phyloP scores from a whole-genome alignment of 768 basidiomycete genomes.

The Zangia roseola region DNA sequence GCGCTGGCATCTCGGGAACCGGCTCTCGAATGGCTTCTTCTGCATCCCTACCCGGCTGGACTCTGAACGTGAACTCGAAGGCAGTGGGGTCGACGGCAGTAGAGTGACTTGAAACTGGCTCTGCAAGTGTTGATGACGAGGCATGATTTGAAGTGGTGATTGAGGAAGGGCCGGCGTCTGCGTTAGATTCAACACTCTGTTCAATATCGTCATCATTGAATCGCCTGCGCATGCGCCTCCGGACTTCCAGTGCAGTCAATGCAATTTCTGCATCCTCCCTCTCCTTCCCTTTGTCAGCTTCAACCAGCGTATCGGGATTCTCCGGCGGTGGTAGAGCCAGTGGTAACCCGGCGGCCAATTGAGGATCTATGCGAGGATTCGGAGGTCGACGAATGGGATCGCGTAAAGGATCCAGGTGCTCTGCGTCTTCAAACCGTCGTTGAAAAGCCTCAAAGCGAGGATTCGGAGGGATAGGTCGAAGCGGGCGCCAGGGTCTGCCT shows the following conservation, averaged over 20 bases:
- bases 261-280: slow-evolving; percentile 10
- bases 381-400: slow-evolving; percentile 19
- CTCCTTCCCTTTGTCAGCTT: slow-evolving; percentile 27
- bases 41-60: not conserved
- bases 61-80: slow-evolving; percentile 28
- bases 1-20: slow-evolving; percentile 24
- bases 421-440: slow-evolving; percentile 14
- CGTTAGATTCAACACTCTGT: not conserved
- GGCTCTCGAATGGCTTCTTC: slow-evolving; percentile 26
- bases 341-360: slow-evolving; percentile 7
- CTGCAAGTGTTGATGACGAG: not conserved
- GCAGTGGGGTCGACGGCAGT: slow-evolving; percentile 9
- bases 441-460: slow-evolving; percentile 23
- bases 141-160: not conserved
- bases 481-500: slow-evolving; percentile 24
- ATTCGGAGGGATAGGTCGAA: slow-evolving; percentile 18
- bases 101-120: slow-evolving; percentile 6
- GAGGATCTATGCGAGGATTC: slow-evolving; percentile 11
- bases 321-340: not conserved
- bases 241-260: slow-evolving; percentile 2
- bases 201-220: slow-evolving; percentile 11
- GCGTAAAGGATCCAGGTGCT: slow-evolving; percentile 11
- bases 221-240: slow-evolving; percentile 21
- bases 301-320: not conserved
- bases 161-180: slow-evolving; percentile 10